These are phyloP conservation scores for Silene coronaria DNA, from an alignment of 179 eudicot species.

Conservation along the genomic window DNA sequence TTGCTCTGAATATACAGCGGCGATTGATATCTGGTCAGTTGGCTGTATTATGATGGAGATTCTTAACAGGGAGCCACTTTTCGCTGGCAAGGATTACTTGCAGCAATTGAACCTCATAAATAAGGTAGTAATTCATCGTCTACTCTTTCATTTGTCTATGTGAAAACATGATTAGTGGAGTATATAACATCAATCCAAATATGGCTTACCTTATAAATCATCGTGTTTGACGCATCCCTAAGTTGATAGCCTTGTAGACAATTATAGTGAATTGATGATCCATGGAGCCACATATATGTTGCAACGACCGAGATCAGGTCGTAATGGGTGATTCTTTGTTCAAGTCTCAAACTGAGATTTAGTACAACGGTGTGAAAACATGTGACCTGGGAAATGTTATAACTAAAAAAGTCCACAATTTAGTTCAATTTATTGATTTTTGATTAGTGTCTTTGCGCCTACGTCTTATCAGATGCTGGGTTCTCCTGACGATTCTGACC, in stretches of 20 bases:
- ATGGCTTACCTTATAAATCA: background rate
- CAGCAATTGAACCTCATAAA: constrained; percentile 60
- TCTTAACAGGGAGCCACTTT: constrained; percentile 51
- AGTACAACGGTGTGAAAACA: background rate
- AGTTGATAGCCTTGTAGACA: background rate
- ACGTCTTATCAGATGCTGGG: constrained; percentile 57
- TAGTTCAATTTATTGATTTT: background rate
- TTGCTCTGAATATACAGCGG: constrained; percentile 64
- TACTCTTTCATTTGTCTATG: background rate
- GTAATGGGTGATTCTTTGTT: background rate
- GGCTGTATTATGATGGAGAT: constrained; percentile 84
- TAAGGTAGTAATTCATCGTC: constrained; percentile 35
- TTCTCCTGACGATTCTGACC: constrained; percentile 78
- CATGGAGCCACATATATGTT: background rate
- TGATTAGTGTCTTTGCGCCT: background rate
- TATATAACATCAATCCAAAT: background rate
- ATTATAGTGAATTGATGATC: background rate
- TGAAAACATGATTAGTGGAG: background rate
- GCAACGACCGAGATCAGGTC: background rate
- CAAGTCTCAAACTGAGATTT: background rate
- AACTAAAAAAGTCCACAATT: background rate
- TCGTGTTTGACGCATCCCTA: background rate
- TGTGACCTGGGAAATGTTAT: background rate
- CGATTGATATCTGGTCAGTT: constrained; percentile 80
- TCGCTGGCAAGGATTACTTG: constrained; percentile 72